A percentile compares a stretch with the other conserved stretches of the same genome.
Conservation (phyloP, 2,329 filamentous ascomycete species). For the Nothophoma quercina region DNA sequence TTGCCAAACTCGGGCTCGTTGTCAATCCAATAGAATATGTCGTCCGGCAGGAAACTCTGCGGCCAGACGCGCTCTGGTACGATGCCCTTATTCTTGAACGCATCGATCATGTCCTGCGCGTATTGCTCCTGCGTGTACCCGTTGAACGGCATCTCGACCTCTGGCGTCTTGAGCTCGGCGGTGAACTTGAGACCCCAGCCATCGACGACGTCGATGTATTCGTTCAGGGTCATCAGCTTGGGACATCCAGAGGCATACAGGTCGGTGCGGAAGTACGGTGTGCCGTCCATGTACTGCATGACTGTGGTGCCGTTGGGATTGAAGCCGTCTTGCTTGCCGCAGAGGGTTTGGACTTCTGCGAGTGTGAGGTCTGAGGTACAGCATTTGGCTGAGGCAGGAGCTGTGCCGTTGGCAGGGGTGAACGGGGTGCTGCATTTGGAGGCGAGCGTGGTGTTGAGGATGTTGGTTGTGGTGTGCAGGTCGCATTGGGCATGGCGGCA, state of each 20-base stretch:
- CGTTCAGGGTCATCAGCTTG: slow-evolving; percentile 66
- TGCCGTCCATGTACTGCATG: slow-evolving; percentile 65
- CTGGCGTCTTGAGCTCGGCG: slow-evolving; percentile 65
- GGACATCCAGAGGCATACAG: slow-evolving; percentile 68
- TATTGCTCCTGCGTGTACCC: slow-evolving; percentile 71
- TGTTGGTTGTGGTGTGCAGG: slow-evolving; percentile 50
- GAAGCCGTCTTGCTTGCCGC: slow-evolving; percentile 70
- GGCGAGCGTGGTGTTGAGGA: slow-evolving; percentile 47
- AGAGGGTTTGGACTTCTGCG: slow-evolving; percentile 71
- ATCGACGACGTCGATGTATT: slow-evolving; percentile 68
- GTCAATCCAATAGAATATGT: slow-evolving; percentile 72
- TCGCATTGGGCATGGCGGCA: slow-evolving; percentile 50
- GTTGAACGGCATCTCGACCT: slow-evolving; percentile 74
- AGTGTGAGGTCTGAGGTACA: slow-evolving; percentile 76
- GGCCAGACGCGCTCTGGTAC: slow-evolving; percentile 54
- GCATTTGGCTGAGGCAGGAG: slow-evolving; percentile 67
- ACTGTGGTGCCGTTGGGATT: slow-evolving; percentile 68
- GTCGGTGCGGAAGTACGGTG: slow-evolving; percentile 69
- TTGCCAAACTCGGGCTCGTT: slow-evolving; percentile 66
- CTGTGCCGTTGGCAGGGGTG: slow-evolving; percentile 40
- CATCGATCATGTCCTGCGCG: slow-evolving; percentile 66
- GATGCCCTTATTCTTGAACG: slow-evolving; percentile 51
- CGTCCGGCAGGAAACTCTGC: slow-evolving; percentile 71
- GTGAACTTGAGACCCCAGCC: slow-evolving; percentile 63
- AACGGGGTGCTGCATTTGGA: slow-evolving; percentile 49